Conservation (phyloP, 2,329 filamentous ascomycete genomes). For the Fusarium nematophilum region DNA sequence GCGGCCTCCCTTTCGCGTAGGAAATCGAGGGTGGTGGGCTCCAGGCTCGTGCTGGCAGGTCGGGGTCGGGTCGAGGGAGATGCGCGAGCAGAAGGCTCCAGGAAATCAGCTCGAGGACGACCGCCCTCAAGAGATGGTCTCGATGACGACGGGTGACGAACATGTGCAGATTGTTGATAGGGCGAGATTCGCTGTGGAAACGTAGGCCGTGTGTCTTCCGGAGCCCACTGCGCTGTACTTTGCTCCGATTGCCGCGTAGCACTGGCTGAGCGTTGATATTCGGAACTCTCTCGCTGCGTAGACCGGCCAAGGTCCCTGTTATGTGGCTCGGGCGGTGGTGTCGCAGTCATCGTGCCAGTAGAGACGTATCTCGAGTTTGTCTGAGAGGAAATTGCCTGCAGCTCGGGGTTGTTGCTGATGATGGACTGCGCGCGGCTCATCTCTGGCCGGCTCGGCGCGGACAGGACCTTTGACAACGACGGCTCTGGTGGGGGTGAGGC, state of each 20-base stretch:
- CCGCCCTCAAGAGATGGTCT: constrained; percentile 44
- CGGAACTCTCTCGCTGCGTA: constrained; percentile 33
- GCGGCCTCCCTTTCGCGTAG: constrained; percentile 79
- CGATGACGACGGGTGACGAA: constrained; percentile 41
- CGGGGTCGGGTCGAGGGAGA: constrained; percentile 65
- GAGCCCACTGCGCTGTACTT: constrained; percentile 17
- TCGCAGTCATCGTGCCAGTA: constrained; percentile 83
- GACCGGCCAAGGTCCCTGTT: constrained; percentile 23
- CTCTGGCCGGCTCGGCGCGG: constrained; percentile 57
- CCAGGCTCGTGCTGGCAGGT: constrained; percentile 84
- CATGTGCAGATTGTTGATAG: constrained; percentile 43
- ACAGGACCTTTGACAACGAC: constrained; percentile 52
- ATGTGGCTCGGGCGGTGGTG: constrained; percentile 61
- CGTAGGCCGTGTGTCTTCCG: constrained; percentile 35
- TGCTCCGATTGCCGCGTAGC: constrained; percentile 42
- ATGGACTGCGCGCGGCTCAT: constrained; percentile 73
- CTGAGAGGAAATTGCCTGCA: constrained; percentile 66
- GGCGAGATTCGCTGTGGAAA: constrained; percentile 38
- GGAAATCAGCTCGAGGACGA: constrained; percentile 40
- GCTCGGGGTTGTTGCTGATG: constrained; percentile 71
- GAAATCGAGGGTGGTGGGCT: constrained; percentile 81
- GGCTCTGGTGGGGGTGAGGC: constrained; percentile 43
- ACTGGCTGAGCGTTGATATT: constrained; percentile 44
- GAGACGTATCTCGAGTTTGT: constrained; percentile 59
- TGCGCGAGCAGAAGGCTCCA: constrained; percentile 38